phyloP scores from a whole-genome alignment of 1,284 basidiomycete species.

The Cerioporus squamosus region DNA sequence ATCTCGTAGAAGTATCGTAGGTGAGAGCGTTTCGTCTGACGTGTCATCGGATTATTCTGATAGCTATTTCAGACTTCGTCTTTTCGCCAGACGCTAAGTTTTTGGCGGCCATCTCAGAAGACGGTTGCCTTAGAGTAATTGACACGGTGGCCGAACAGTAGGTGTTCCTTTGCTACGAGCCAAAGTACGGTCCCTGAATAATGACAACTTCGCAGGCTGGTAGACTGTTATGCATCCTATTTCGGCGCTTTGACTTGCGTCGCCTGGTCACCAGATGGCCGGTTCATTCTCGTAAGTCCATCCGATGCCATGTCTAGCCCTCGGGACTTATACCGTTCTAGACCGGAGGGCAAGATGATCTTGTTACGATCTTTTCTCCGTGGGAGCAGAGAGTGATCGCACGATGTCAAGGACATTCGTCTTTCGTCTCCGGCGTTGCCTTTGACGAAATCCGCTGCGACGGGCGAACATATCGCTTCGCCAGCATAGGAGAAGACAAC shows the following conservation, averaged over 20 bases:
- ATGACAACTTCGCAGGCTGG: slow-evolving; percentile 53
- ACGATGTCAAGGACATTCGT: slow-evolving; percentile 95
- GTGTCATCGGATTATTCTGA: slow-evolving; percentile 1
- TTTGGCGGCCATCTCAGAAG: slow-evolving; percentile 86
- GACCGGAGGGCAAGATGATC: slow-evolving; percentile 92
- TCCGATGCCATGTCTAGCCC: background rate
- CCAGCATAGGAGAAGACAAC: slow-evolving; percentile 93
- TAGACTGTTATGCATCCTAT: slow-evolving; percentile 91
- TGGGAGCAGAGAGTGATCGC: slow-evolving; percentile 94
- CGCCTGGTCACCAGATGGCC: slow-evolving; percentile 94
- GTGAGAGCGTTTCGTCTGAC: slow-evolving; percentile 45
- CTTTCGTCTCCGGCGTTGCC: slow-evolving; percentile 87
- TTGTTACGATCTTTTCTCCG: slow-evolving; percentile 91
- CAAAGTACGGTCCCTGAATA: background rate
- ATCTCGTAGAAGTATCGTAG: slow-evolving; percentile 71
- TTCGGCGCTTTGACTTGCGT: slow-evolving; percentile 90
- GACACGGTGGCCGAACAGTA: slow-evolving; percentile 86
- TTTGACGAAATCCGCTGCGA: slow-evolving; percentile 91
- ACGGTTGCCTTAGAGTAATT: slow-evolving; percentile 87
- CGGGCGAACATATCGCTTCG: slow-evolving; percentile 88
- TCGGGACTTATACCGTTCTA: slow-evolving; percentile 28
- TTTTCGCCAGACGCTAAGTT: slow-evolving; percentile 91
- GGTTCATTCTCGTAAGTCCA: slow-evolving; percentile 79
- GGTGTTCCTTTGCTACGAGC: slow-evolving; percentile 32
- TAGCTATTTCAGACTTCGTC: slow-evolving; percentile 69